Base-by-base conservation (phyloP, 108 stramenopile genomes). In the Fragilariopsis cylindrus region DNA sequence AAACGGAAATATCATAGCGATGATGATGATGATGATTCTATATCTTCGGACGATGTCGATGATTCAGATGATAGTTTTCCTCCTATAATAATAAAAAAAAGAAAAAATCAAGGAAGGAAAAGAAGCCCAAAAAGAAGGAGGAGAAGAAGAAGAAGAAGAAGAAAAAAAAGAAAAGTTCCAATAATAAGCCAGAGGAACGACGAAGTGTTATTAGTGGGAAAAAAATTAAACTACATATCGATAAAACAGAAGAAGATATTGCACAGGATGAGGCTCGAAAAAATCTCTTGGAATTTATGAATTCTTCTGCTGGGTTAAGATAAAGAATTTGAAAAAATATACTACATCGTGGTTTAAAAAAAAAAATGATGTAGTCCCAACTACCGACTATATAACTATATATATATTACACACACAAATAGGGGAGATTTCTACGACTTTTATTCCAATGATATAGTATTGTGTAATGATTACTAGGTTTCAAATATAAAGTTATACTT, bases 141-240 rank as follows among this genome's bases (percentile, higher is more conserved):
- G 68, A 81, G 8, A 57, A 72, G n/a, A 72, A 75, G 12, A 77
- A 62, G 46, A 65, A 54, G 9, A 56, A 67, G 18, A 81, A 70
- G 41, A 69, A 80, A 15, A 73, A 73, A 41, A 60, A 56, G 16
- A 52, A 76, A 4, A 82, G 79, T 40, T 52, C 48, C 15, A 75
- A 74, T 11, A 71, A 60, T 13, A 78, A 78, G 52, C 43, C 7
- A 5, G 60, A 74, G 13, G 84, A 87, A 19, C 83, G 84, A 44
- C 60, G 93, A 57, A 90, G 88, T 76, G 83, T 85, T 16, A 92
- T 94, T 70, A 83, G 89, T 48, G 93, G 93, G 21, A 92, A 90
- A 58, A 88, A 83, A 63, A 87, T 94, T 41, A 90, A 90, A 65
- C 81, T 94, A 85, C 87, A 92, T 54, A 90, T 94, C 72, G 88